Evolutionary conservation across 495 filamentous ascomycete genomes (phyloP), one percentile per base, ranked within the genome.

Genomic region (Extremus antarcticus): DNA sequence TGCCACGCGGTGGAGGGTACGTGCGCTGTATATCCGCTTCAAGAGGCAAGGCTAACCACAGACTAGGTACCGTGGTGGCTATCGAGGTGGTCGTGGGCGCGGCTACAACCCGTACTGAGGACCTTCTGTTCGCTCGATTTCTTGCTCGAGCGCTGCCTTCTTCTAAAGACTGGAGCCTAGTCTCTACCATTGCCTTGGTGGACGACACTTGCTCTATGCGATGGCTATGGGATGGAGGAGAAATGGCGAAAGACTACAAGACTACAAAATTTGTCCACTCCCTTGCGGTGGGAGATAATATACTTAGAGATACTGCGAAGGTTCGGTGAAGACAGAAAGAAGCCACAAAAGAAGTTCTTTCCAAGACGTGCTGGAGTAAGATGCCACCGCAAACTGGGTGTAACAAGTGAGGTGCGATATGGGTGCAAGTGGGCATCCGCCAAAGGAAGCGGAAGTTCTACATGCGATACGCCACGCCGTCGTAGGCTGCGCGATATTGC

Each of bases 1-100:
- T 54, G 46, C 55, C 47, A 7, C 55, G 55, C 15, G 55, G 46
- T 38, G 50, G 49, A 32, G 39, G 45, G 47, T 43, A 46, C 11
- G 45, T 52, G 23, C 15, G 9, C 16, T 2, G 15, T 20, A 8
- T 10, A 3, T 17, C 17, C 15, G 38, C n/a, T 53, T 54, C 25
- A 46, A n/a, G n/a, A n/a, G n/a, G n/a, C n/a, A 10, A 49, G 2
- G 47, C 47, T 56, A 15, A 56, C 47, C 32, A 2, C 19, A 24
- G 15, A n/a, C 1, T 38, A 63, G 61, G n/a, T 66, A 66, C 40
- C 60, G 64, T 46, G 64, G 64, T 39, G 64, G 64, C 47, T 66
- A 64, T 50, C 50, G 64, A n/a, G 50, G 58, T 25, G 50, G 58
- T 17, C 61, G 64, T 17, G 64, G 51, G 23, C 59, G 64, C 13